These are phyloP conservation scores for Sporothrix pseudoabietina DNA, from an alignment of 2,329 filamentous ascomycete genomes.

Conservation along the genomic window DNA sequence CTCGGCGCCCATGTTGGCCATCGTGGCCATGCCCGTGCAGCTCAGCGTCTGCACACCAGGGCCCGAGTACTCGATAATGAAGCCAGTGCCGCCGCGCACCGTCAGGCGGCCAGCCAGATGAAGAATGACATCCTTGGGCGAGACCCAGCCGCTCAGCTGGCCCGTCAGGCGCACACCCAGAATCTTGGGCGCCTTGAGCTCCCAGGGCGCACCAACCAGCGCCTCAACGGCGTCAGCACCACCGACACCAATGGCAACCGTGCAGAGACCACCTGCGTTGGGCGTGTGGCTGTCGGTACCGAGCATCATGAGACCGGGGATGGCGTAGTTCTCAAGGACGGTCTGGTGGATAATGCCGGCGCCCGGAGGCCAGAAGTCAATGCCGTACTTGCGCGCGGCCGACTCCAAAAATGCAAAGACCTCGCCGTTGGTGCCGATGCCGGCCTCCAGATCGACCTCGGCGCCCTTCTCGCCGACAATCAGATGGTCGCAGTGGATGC, in stretches of 20 bases:
- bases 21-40: slow-evolving; percentile 90
- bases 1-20: slow-evolving; percentile 85
- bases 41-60: slow-evolving; percentile 86
- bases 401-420: slow-evolving; percentile 97
- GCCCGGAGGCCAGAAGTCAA: slow-evolving; percentile 93
- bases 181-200: slow-evolving; percentile 91
- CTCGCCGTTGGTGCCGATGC: slow-evolving; percentile 90
- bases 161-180: slow-evolving; percentile 84
- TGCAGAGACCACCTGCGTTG: slow-evolving; percentile 91
- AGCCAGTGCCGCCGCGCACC: slow-evolving; percentile 91
- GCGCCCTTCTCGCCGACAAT: slow-evolving; percentile 94
- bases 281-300: slow-evolving; percentile 97
- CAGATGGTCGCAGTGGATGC: slow-evolving; percentile 98
- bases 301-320: slow-evolving; percentile 98
- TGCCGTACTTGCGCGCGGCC: slow-evolving; percentile 85
- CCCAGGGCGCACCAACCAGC: slow-evolving; percentile 94
- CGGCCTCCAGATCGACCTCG: slow-evolving; percentile 78
- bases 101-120: slow-evolving; percentile 86
- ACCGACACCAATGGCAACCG: slow-evolving; percentile 94
- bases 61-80: slow-evolving; percentile 91
- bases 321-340: slow-evolving; percentile 94
- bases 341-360: slow-evolving; percentile 97
- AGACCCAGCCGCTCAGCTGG: slow-evolving; percentile 83
- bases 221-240: slow-evolving; percentile 97
- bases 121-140: slow-evolving; percentile 94